Base-by-base conservation (phyloP, 2,329 filamentous ascomycete genomes). In the Fonsecaea erecta region DNA sequence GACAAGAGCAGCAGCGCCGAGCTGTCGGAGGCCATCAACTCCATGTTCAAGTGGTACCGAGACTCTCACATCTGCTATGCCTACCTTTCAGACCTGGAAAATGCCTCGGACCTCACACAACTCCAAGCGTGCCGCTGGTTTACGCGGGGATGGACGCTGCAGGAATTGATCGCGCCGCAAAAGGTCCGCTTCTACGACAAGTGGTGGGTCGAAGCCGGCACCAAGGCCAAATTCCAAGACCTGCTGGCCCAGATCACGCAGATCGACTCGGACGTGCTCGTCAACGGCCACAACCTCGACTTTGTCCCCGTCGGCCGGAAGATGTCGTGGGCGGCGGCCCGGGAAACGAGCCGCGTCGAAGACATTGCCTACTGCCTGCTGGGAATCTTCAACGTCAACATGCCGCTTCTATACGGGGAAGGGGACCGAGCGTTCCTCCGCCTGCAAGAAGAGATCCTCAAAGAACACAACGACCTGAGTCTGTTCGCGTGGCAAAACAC, bases 351-450 rank as follows among this genome's bases (percentile, higher is more conserved):
- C 0, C 60, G 75, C 3, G 6, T 57, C 0, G 80, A 83, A 51
- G 81, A 82, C 40, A 73, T 74, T 11, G 79, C 79, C 0, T 83
- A 83, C 46, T 80, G 75, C 12, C 71, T 83, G 0, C 60, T 83
- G 2, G 81, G 81, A 0, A 74, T 83, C 0, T 82, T 83, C 28
- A 73, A 73, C 1, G 73, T 83, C 18, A 75, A 78, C 40, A 80
- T 83, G 76, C 75, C 80, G 0, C 68, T 82, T 5, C 57, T 82
- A 0, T 83, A 83, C 57, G 81, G 81, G 7, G 74, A 75, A 51
- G 72, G 72, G 14, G 61, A 67, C 6, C 64, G 67, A 54, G 71
- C 70, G 24, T 72, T 71, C 48, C 32, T 63, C 16, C 62, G 70
- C n/a, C 51, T 71, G 7, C 67, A 71, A 21, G 57, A 70, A 43